Base-by-base conservation (phyloP, 2,329 filamentous ascomycete genomes). In the Nemania bipapillata region DNA sequence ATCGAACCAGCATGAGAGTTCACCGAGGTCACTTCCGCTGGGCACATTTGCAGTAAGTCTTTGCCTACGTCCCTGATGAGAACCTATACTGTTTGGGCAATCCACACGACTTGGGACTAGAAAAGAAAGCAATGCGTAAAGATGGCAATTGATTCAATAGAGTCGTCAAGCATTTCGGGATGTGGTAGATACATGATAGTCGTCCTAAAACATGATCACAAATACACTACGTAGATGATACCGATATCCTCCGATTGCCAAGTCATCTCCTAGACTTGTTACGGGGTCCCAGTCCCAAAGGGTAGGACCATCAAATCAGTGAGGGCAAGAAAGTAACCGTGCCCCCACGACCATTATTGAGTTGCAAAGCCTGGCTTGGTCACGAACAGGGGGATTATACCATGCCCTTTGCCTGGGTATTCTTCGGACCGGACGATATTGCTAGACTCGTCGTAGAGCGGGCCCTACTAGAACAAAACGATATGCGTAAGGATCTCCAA, bases 301-400 rank as follows among this genome's bases (percentile, higher is more conserved):
- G 28, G 28, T 42, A 53, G 42, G 49, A 45, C 28, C 24, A 54
- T 37, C 35, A 24, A 53, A 61, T 45, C n/a, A 53, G 50, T 20
- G n/a, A 60, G 24, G 47, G 49, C 53, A 20, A 54, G n/a, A 59
- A 40, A 24, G 56, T 24, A 53, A 35, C 42, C 45, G 22, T 15
- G 52, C 68, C 68, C 64, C 60, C 64, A 67, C 64, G 59, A 54
- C 60, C 40, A 54, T 50, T 45, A n/a, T 59, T 40, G 53, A 60
- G 30, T 42, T 24, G 47, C n/a, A 17, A 67, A 55, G 45, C 12
- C 28, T 28, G 32, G 30, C 45, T 61, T 37, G 30, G 47, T 59
- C 52, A 35, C 28, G 3, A 64, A 53, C 49, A 54, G 52, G 57
- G 60, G 60, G 49, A 54, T 52, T n/a, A 22, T 47, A 47, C 58